These are phyloP conservation scores for Debaryomyces tyrocola DNA, from an alignment of 805 yeast species.

Conservation along the genomic window DNA sequence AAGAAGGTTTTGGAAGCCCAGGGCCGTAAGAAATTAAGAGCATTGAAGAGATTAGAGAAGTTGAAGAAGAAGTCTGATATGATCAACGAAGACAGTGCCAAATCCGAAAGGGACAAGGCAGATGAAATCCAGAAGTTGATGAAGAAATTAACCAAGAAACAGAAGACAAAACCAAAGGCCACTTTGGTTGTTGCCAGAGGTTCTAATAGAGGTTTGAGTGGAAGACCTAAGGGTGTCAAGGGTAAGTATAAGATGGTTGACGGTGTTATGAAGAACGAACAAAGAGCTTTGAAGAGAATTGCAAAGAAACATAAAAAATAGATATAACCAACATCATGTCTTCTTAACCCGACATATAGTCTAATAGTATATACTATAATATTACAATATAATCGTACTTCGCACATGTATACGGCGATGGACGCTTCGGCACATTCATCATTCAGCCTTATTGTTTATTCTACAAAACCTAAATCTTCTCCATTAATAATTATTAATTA, in stretches of 20 bases:
- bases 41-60: constrained; percentile 78
- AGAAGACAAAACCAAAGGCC: constrained; percentile 73
- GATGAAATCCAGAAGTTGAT: constrained; percentile 86
- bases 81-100: constrained; percentile 82
- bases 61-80: constrained; percentile 86
- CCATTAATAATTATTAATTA: no score
- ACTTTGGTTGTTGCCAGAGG: constrained; percentile 90
- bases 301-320: constrained; percentile 79
- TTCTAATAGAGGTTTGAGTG: constrained; percentile 77
- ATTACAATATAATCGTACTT: no score
- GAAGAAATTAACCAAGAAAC: constrained; percentile 74
- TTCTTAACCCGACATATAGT: not conserved
- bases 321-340: constrained; percentile 8
- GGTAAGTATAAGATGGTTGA: constrained; percentile 99
- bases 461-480: no score
- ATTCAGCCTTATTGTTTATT: no score
- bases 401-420: no score
- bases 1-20: constrained; percentile 98
- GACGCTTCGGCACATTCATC: no score
- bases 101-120: constrained; percentile 91
- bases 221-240: constrained; percentile 95
- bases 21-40: constrained; percentile 93
- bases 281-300: constrained; percentile 86
- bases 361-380: no score
- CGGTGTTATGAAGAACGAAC: constrained; percentile 96